These are phyloP conservation scores for Coemansia javaensis DNA, from an alignment of 192 early-diverging fungal genomes.

Conservation along the genomic window DNA sequence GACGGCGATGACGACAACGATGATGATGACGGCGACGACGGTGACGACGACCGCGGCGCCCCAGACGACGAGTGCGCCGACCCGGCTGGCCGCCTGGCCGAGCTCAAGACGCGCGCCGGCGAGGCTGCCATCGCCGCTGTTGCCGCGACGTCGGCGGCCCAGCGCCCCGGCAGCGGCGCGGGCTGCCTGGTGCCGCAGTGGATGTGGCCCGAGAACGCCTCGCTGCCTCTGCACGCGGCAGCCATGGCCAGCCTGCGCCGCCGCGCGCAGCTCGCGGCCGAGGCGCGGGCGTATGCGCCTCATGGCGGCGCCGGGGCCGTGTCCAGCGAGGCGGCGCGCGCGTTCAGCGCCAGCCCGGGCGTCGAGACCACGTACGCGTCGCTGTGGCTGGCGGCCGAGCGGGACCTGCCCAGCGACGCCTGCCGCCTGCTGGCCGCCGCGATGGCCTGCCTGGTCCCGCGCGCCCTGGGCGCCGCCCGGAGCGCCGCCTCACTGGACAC, in stretches of 20 bases:
- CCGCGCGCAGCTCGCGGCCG: background rate
- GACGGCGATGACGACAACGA: too few relatives aligned
- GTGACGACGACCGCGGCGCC: too few relatives aligned
- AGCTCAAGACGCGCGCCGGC: background rate
- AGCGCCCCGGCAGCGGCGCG: background rate
- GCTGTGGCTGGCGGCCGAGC: conserved; percentile 21
- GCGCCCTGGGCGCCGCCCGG: background rate
- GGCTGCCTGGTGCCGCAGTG: conserved; percentile 12
- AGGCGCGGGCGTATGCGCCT: conserved; percentile 5
- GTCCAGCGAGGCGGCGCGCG: background rate
- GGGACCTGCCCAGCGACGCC: background rate
- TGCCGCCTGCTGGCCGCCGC: conserved; percentile 9
- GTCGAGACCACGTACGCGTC: conserved; percentile 35
- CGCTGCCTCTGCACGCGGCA: conserved; percentile 18
- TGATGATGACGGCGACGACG: too few relatives aligned
- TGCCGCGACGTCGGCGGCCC: background rate
- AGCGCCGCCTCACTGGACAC: background rate
- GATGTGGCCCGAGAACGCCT: conserved; percentile 28
- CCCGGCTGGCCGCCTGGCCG: too few relatives aligned
- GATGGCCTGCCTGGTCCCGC: conserved; percentile 1
- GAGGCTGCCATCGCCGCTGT: background rate
- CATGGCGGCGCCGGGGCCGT: background rate
- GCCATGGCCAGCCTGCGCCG: conserved; percentile 22
- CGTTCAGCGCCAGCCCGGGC: conserved; percentile 29
- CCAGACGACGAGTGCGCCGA: too few relatives aligned